Base-by-base conservation (phyloP, 2,329 filamentous ascomycete genomes). In the Fusarium mangiferae region DNA sequence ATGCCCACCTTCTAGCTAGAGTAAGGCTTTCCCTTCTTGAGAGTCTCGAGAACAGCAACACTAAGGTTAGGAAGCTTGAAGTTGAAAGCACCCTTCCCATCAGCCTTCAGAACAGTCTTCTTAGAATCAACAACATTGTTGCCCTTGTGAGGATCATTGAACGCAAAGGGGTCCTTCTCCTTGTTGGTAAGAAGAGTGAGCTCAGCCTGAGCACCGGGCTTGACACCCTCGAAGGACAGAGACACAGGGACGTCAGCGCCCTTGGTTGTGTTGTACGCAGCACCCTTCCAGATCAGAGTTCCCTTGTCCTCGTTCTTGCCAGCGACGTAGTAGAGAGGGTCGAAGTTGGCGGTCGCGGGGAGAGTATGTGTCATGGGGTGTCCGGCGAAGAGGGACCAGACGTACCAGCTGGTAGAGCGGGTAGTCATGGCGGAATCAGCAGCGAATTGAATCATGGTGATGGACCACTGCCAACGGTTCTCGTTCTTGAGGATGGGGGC, bases 21-120 rank as follows among this genome's bases (percentile, higher is more conserved):
- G 15, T 60, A 74, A 15, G 38, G 42, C 61, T 52, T 66, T 14
- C 45, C 36, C 42, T 75, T 68, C n/a, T 65, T 57, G 3, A 74
- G 75, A 2, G 84, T 85, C 58, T 89, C 87, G 59, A 91, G 76
- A 6, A 91, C 85, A 20, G 88, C 88, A 55, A 91, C 85, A 72
- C 87, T 90, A 65, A 90, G 80, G 72, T 88, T 82, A 0, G 88
- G 89, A 75, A 91, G 68, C 33, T 78, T 82, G 73, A 90, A 90
- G 48, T 79, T 80, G 73, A 90, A 90, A 4, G 75, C 78, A 5
- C 89, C 89, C 33, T 84, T 81, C 7, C 78, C 75, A 22, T 82
- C 84, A 6, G 85, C 87, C 73, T 77, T 81, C 26, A 89, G 67
- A 0, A 78, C 79, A 3, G 76, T 78, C 17, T 78, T 83, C 3